Evolutionary conservation across 441 rosid genomes (phyloP).

Genomic region (Kokia cookei): DNA sequence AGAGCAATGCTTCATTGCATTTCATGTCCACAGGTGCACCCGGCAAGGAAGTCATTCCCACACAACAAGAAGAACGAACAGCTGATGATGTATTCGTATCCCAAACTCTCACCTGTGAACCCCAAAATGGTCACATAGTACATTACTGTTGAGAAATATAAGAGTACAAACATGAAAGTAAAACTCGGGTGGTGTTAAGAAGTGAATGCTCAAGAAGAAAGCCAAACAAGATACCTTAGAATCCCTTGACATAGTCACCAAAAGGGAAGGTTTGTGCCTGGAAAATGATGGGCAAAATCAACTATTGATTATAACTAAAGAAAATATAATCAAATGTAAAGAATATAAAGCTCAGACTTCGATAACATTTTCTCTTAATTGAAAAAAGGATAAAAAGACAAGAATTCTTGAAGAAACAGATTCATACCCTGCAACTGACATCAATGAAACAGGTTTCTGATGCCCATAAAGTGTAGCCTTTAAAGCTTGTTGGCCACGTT

Average conservation of each 20-base stretch:
- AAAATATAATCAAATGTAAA: background rate
- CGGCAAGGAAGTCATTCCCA: constrained; percentile 52
- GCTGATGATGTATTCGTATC: constrained; percentile 47
- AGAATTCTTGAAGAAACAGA: background rate
- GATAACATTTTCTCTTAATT: background rate
- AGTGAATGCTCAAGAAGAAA: background rate
- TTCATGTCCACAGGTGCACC: constrained; percentile 50
- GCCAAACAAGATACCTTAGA: constrained; percentile 42
- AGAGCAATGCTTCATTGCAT: constrained; percentile 54
- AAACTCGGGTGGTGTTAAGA: background rate
- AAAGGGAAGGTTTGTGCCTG: constrained; percentile 52
- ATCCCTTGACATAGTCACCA: constrained; percentile 52
- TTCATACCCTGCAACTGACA: constrained; percentile 61
- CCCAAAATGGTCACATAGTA: background rate
- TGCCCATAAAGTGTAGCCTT: constrained; percentile 64
- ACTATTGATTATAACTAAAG: background rate
- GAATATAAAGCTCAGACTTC: background rate
- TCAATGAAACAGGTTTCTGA: constrained; percentile 46
- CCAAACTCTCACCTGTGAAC: constrained; percentile 63
- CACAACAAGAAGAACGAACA: constrained; percentile 57
- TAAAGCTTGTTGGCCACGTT: constrained; percentile 47
- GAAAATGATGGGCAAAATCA: constrained; percentile 7
- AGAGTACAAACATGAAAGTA: background rate
- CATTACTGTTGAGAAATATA: background rate
- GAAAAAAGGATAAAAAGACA: background rate